These are phyloP conservation scores for Nemania sp. DNA, from an alignment of 2,329 filamentous ascomycete genomes.

Conservation along the genomic window DNA sequence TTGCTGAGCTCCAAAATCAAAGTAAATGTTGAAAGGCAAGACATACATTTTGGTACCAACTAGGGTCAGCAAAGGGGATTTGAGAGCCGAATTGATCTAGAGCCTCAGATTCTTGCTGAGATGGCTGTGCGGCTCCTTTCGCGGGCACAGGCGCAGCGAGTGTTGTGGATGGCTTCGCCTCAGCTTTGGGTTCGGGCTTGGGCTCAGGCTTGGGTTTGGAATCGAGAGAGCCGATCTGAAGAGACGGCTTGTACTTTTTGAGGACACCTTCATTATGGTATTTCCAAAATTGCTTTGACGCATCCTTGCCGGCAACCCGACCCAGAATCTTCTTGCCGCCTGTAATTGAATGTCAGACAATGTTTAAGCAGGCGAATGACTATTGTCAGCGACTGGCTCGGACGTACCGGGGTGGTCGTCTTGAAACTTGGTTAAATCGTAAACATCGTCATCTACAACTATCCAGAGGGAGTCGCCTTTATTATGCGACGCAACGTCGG, in stretches of 20 bases:
- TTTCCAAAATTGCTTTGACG: slow-evolving; percentile 70
- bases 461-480: slow-evolving; percentile 86
- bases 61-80: slow-evolving; percentile 89
- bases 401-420: slow-evolving; percentile 77
- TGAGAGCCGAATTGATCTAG: slow-evolving; percentile 84
- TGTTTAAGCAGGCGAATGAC: neutral
- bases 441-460: slow-evolving; percentile 91
- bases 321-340: slow-evolving; percentile 68
- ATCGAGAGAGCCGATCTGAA: slow-evolving; percentile 86
- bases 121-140: slow-evolving; percentile 40
- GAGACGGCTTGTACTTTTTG: slow-evolving; percentile 78
- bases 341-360: slow-evolving; percentile 33
- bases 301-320: slow-evolving; percentile 66
- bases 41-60: slow-evolving; percentile 92
- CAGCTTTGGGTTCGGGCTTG: slow-evolving; percentile 55
- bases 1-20: neutral
- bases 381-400: neutral
- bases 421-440: slow-evolving; percentile 88
- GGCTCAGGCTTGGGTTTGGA: slow-evolving; percentile 70
- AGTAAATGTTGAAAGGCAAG: neutral
- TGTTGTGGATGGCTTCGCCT: slow-evolving; percentile 56
- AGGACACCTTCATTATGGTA: slow-evolving; percentile 84
- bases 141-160: slow-evolving; percentile 43
- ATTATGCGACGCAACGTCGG: slow-evolving; percentile 90
- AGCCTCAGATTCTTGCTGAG: slow-evolving; percentile 62